These are phyloP conservation scores for Chalciporus sp. DNA, from an alignment of 1,284 basidiomycete species.

Conservation along the genomic window DNA sequence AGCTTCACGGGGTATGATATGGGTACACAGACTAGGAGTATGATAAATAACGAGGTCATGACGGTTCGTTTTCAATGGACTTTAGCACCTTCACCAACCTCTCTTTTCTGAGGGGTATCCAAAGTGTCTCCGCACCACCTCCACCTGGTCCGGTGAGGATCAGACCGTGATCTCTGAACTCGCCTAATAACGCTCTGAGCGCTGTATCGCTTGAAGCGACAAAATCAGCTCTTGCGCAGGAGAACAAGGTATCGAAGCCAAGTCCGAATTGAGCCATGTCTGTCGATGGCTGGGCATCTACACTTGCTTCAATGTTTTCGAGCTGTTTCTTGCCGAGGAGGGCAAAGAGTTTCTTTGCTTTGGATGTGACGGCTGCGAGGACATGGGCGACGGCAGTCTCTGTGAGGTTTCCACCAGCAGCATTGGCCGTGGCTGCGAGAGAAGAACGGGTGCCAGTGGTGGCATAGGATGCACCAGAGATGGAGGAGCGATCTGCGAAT, in stretches of 20 bases:
- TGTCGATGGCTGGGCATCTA: slow-evolving; percentile 7
- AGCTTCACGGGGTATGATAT: neutral
- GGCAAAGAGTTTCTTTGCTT: slow-evolving; percentile 79
- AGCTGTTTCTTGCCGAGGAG: slow-evolving; percentile 71
- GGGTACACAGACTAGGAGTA: neutral
- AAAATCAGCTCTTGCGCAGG: slow-evolving; percentile 73
- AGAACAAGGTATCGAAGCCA: slow-evolving; percentile 66
- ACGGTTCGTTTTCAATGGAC: slow-evolving; percentile 26
- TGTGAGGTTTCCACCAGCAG: slow-evolving; percentile 53
- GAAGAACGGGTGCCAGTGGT: slow-evolving; percentile 41
- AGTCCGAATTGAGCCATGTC: slow-evolving; percentile 49
- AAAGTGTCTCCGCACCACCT: slow-evolving; percentile 61
- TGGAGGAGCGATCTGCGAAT: slow-evolving; percentile 63
- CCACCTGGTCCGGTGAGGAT: slow-evolving; percentile 48
- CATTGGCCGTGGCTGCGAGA: slow-evolving; percentile 35
- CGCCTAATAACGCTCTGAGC: slow-evolving; percentile 77
- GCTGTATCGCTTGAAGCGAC: slow-evolving; percentile 87
- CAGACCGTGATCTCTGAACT: slow-evolving; percentile 88
- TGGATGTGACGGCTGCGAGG: slow-evolving; percentile 82
- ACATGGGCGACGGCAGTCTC: slow-evolving; percentile 85
- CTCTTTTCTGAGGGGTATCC: slow-evolving; percentile 83
- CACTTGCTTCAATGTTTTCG: slow-evolving; percentile 39
- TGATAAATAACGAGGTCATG: slow-evolving; percentile 10
- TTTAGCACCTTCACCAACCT: slow-evolving; percentile 49
- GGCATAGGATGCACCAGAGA: slow-evolving; percentile 51